Evolutionary conservation across 108 stramenopile genomes (phyloP), one percentile per base, ranked within the genome.

Genomic region (Fragilariopsis cylindrus): DNA sequence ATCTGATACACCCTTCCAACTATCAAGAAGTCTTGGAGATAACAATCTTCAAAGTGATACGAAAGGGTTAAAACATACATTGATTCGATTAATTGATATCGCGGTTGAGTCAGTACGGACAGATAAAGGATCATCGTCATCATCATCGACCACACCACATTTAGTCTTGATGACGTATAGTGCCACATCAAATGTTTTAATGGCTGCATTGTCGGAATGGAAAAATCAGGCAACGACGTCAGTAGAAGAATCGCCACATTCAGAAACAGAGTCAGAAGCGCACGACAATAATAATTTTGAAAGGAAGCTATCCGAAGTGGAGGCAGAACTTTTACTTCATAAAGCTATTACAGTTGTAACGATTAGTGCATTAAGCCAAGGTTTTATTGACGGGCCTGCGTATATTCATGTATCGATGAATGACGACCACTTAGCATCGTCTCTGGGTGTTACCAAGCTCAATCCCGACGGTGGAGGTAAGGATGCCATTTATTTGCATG

Each of bases 401-500:
- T 80, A 80, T 52, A 72, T 80, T 13, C 79, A 80, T 64, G 75
- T 80, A 9, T 76, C 75, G 48, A 80, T 80, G 79, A 56, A 58
- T 19, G 79, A 80, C 53, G 79, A 80, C 65, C 58, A 70, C 18
- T 18, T 76, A 41, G 49, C 70, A 12, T 52, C 55, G 16, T 4
- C 42, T 8, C 66, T 76, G 18, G 75, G 75, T 7, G 70, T 76
- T 12, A 69, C 60, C 4, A 41, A 44, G n/a, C 39, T n/a, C 19
- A 76, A 63, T 64, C 30, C 70, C 13, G 70, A 79, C 3, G 46
- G 70, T 21, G 79, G 75, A 53, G 79, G 75, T 12, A 70, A 72
- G 53, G 71, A 80, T 21, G 75, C 79, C 15, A 71, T 80, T 12
- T 60, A 64, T 52, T 56, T 80, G 50, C 79, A 80, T 39, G 75